Evolutionary conservation across 2,329 filamentous ascomycete genomes (phyloP), one percentile per base, ranked within the genome.

Genomic region (Penicillium paneum): DNA sequence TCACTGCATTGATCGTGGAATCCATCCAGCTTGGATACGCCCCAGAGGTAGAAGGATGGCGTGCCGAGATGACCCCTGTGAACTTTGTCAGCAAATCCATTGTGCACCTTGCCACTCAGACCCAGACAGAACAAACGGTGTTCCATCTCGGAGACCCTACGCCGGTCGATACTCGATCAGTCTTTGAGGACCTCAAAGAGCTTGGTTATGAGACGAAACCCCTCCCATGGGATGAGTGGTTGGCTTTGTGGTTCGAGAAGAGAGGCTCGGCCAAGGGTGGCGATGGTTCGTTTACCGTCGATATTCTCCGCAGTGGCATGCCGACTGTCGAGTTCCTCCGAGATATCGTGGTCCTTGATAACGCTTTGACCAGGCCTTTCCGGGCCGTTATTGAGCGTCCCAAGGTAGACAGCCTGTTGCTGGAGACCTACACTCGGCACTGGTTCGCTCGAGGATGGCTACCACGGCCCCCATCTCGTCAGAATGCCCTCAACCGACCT

Each of bases 391-490:
- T 91, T 1, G 77, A 84, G 60, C 81, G 88, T 5, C 86, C 87
- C 2, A 86, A 84, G 70, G 86, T 91, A 24, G 87, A 91, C 65
- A 77, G 74, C 17, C 78, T 83, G 13, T 76, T 93, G n/a, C 81
- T 91, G 7, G 85, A 89, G 69, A 92, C 85, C 0, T 93, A 93
- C 67, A 83, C 87, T 21, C 86, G 89, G 15, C 87, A 92, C 69
- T 93, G 89, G 79, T 92, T 87, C 67, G 87, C 88, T 17, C 78
- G 89, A 69, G 89, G 89, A 41, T 93, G 89, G 89, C 78, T 93
- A 5, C 79, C 83, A 6, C 78, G 76, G 3, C 80, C 86, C 17
- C 88, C 89, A 4, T 75, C 76, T 3, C 79, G 78, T 6, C 76
- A 78, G 12, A 69, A 76, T 43, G 75, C 77, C 45, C 70, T 76